Percentiles rank a stretch among this genome's conserved stretches.
Evolutionary conservation across 371 early-diverging fungal genomes (phyloP).

Genomic region (Apophysomyces variabilis): DNA sequence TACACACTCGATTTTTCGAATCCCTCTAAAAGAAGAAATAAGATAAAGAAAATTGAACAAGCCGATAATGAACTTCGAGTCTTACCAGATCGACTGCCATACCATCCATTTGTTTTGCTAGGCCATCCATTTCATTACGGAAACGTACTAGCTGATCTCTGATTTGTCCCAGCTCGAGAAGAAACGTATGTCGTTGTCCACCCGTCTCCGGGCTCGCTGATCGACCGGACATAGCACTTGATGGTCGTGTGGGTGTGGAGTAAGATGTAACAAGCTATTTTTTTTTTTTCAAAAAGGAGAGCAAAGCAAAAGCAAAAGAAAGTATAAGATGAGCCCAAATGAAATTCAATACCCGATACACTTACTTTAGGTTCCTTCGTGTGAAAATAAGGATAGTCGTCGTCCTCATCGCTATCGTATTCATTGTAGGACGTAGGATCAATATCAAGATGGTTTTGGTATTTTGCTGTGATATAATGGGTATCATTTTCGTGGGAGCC

Average conservation of each 20-base stretch:
- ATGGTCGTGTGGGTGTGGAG: slow-evolving; percentile 13
- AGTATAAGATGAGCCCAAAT: slow-evolving; percentile 10
- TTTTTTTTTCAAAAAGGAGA: slow-evolving; percentile 10
- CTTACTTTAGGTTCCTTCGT: neutral
- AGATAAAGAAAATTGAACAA: neutral
- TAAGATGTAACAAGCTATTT: slow-evolving; percentile 3
- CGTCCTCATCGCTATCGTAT: slow-evolving; percentile 7
- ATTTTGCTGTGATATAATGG: slow-evolving; percentile 7
- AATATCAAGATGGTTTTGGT: neutral
- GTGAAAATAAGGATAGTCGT: neutral
- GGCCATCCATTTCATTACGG: slow-evolving; percentile 57
- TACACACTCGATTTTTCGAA: slow-evolving; percentile 18
- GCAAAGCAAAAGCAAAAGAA: no score
- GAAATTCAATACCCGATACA: neutral
- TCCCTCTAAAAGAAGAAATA: slow-evolving; percentile 8
- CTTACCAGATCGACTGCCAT: slow-evolving; percentile 21
- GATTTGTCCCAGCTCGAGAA: slow-evolving; percentile 50
- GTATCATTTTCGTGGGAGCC: slow-evolving; percentile 2
- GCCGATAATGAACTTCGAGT: neutral
- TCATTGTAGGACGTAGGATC: slow-evolving; percentile 6
- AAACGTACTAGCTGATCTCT: slow-evolving; percentile 57
- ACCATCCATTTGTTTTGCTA: slow-evolving; percentile 56
- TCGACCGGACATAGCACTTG: slow-evolving; percentile 2
- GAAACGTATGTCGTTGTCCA: slow-evolving; percentile 27
- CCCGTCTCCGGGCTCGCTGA: neutral